A percentile compares a stretch with the other conserved stretches of the same genome.
These are phyloP conservation scores for Hibiscus syriacus DNA, from an alignment of 345 rosid genomes.

Conservation along the genomic window DNA sequence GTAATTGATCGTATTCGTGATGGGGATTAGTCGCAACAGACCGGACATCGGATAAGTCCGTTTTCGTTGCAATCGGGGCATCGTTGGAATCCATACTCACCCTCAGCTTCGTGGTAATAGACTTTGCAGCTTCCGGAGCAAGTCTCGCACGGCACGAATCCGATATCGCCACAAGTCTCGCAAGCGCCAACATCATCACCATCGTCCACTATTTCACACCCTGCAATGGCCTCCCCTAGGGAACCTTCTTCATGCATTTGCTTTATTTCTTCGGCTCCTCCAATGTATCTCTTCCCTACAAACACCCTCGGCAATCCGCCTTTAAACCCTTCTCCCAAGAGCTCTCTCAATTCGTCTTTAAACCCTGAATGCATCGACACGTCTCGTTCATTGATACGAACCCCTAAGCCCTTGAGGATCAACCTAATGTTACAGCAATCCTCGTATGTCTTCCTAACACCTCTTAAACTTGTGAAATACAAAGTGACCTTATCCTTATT, in stretches of 20 bases:
- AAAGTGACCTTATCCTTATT: conserved; percentile 44
- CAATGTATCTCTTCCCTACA: conserved; percentile 59
- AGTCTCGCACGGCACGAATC: conserved; percentile 61
- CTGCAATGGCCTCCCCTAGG: conserved; percentile 52
- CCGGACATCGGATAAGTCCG: conserved; percentile 72
- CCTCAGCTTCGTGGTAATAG: conserved; percentile 29
- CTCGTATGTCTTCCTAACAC: conserved; percentile 81
- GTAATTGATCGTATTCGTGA: neutral
- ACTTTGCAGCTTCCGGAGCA: conserved; percentile 87
- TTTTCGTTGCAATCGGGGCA: conserved; percentile 93
- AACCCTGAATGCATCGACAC: conserved; percentile 89
- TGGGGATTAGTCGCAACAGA: conserved; percentile 36
- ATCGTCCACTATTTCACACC: conserved; percentile 46
- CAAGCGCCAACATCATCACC: conserved; percentile 34
- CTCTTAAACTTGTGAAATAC: conserved; percentile 79
- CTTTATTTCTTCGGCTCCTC: conserved; percentile 74
- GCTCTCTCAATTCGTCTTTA: conserved; percentile 59
- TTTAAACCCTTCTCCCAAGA: conserved; percentile 32
- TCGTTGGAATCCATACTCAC: conserved; percentile 58
- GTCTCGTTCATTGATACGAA: conserved; percentile 69
- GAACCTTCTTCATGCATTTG: conserved; percentile 70
- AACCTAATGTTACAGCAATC: conserved; percentile 61
- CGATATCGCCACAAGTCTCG: conserved; percentile 76
- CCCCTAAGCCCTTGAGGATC: conserved; percentile 45
- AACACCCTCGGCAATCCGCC: conserved; percentile 64